Percentiles rank a stretch among this genome's conserved stretches.
Conservation (phyloP, 495 filamentous ascomycete genomes). For the Echria macrotheca region DNA sequence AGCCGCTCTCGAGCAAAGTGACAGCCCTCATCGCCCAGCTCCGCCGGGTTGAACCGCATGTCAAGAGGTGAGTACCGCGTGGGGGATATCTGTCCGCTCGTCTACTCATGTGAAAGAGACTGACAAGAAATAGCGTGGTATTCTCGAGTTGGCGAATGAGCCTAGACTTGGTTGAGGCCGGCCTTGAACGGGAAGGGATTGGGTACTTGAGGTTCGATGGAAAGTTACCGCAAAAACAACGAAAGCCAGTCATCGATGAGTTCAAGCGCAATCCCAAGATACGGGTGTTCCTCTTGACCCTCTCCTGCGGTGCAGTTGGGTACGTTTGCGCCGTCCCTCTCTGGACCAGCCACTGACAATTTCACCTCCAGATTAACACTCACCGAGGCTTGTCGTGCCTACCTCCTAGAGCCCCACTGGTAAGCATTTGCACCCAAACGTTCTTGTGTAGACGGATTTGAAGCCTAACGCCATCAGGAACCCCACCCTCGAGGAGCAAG, state of each 20-base stretch:
- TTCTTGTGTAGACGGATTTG: background rate
- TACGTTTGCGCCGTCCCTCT: background rate
- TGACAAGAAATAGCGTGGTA: background rate
- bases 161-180: background rate
- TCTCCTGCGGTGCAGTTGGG: background rate
- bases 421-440: background rate
- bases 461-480: background rate
- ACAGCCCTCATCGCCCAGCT: background rate
- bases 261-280: background rate
- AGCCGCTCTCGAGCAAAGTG: background rate
- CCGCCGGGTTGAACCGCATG: background rate
- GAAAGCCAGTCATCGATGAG: background rate
- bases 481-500: background rate
- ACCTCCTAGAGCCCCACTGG: slow-evolving; percentile 1
- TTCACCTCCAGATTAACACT: background rate
- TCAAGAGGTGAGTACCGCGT: background rate
- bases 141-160: slow-evolving; percentile 3
- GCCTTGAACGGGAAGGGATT: background rate
- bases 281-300: background rate
- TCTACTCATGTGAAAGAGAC: too few species aligned
- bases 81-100: background rate
- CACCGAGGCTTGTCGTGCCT: background rate
- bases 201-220: background rate
- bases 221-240: background rate
- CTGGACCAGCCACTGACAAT: slow-evolving; percentile 6